These are phyloP conservation scores for Thermomucor indicae-seudaticae DNA, from an alignment of 371 early-diverging fungal species.

Conservation along the genomic window DNA sequence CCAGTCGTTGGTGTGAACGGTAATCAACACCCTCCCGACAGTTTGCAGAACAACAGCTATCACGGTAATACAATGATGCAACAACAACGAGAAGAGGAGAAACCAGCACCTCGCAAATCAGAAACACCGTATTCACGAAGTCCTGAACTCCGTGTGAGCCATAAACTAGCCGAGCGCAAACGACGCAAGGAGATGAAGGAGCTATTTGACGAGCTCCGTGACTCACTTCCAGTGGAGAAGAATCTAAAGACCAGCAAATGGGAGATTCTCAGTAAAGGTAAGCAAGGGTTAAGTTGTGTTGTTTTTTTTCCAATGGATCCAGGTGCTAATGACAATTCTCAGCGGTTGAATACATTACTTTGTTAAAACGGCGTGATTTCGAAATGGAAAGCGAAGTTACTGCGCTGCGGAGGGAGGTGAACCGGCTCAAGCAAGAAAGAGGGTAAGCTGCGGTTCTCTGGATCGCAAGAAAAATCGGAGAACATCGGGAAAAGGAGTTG, in stretches of 20 bases:
- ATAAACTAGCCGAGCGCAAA: slow-evolving; percentile 84
- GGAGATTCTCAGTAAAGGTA: slow-evolving; percentile 82
- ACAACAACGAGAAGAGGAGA: slow-evolving; percentile 5
- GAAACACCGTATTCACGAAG: slow-evolving; percentile 68
- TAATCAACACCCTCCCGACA: slow-evolving; percentile 2
- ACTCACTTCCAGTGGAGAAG: slow-evolving; percentile 69
- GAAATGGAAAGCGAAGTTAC: slow-evolving; percentile 47
- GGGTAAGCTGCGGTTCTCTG: no score
- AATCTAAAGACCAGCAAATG: slow-evolving; percentile 80
- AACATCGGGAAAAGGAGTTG: no score
- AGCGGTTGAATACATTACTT: slow-evolving; percentile 52
- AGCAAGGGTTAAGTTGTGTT: not conserved
- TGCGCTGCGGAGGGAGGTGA: slow-evolving; percentile 33
- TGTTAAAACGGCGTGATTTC: slow-evolving; percentile 46
- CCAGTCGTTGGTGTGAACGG: slow-evolving; percentile 32
- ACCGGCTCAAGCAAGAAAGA: slow-evolving; percentile 29
- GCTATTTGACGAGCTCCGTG: slow-evolving; percentile 80
- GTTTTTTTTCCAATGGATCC: not conserved
- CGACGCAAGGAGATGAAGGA: slow-evolving; percentile 86
- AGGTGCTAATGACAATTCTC: not conserved
- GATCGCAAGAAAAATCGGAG: no score
- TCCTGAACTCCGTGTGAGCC: slow-evolving; percentile 66
- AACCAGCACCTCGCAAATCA: slow-evolving; percentile 14
- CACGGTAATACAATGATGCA: not conserved
- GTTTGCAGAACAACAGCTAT: not conserved